Conservation (phyloP, 768 basidiomycete species). For the Coprinellus micaceus region DNA sequence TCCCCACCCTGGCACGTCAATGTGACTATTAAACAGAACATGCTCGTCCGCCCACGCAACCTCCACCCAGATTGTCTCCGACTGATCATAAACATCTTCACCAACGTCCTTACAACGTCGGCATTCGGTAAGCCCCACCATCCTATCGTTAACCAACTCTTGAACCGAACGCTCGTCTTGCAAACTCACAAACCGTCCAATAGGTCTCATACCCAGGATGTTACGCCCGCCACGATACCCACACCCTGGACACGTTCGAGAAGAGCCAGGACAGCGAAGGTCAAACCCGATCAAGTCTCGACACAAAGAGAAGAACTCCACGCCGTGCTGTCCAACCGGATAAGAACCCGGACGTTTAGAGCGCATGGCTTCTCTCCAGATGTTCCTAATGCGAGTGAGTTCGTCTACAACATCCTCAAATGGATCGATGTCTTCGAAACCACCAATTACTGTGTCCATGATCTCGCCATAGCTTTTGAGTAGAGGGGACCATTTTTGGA, state of each 20-base stretch:
- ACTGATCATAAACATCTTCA: not conserved
- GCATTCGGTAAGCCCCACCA: not conserved
- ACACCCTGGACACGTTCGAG: no score
- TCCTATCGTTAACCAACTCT: not conserved
- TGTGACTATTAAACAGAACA: not conserved
- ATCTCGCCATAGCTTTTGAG: not conserved
- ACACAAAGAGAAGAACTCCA: no score
- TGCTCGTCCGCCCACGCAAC: not conserved
- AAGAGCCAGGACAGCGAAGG: no score
- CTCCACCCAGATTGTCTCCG: not conserved
- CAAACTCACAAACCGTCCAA: not conserved
- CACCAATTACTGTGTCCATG: not conserved
- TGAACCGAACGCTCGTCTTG: not conserved
- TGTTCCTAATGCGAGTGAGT: no score
- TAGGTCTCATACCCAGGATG: not conserved
- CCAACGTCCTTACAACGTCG: not conserved
- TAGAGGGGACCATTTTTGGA: not conserved
- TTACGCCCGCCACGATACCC: no score
- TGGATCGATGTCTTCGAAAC: not conserved
- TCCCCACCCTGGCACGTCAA: not conserved
- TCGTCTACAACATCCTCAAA: no score
- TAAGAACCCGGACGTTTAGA: no score
- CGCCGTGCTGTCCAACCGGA: no score
- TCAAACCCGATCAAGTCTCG: no score
- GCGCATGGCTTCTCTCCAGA: no score